These are phyloP conservation scores for Achaetomium macrosporum DNA, from an alignment of 2,329 filamentous ascomycete genomes.

Conservation along the genomic window DNA sequence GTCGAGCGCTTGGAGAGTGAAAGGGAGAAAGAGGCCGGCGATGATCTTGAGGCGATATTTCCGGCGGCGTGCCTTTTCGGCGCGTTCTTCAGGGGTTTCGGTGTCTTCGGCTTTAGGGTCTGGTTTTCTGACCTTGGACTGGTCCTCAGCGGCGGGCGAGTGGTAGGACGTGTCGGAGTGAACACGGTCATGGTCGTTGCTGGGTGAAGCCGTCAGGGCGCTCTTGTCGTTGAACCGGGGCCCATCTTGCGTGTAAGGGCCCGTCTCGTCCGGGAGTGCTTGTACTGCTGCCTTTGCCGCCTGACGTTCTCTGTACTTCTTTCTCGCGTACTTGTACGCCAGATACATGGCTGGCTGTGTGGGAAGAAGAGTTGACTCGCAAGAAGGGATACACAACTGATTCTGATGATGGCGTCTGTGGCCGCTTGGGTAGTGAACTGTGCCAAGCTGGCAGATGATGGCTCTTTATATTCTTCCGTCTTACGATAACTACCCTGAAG, in stretches of 20 bases:
- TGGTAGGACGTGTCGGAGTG: background rate
- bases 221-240: background rate
- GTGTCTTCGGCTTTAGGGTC: too few relatives aligned
- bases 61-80: conserved; percentile 30
- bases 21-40: conserved; percentile 53
- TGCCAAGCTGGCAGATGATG: background rate
- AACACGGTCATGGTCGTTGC: background rate
- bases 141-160: background rate
- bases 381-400: background rate
- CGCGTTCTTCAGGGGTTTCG: conserved; percentile 24
- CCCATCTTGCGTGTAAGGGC: background rate
- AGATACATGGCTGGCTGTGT: conserved; percentile 21
- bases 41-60: conserved; percentile 55
- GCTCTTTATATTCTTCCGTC: background rate
- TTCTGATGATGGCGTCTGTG: background rate
- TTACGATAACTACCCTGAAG: background rate
- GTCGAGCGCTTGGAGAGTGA: conserved; percentile 57
- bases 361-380: background rate
- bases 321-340: conserved; percentile 23
- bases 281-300: conserved; percentile 5
- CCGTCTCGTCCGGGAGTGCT: background rate
- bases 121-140: background rate
- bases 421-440: background rate
- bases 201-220: background rate
- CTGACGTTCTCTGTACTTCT: conserved; percentile 15